Evolutionary conservation across 139 green algal species (phyloP), one percentile per base, ranked within the genome.

Genomic region (Marvania coccoides): DNA sequence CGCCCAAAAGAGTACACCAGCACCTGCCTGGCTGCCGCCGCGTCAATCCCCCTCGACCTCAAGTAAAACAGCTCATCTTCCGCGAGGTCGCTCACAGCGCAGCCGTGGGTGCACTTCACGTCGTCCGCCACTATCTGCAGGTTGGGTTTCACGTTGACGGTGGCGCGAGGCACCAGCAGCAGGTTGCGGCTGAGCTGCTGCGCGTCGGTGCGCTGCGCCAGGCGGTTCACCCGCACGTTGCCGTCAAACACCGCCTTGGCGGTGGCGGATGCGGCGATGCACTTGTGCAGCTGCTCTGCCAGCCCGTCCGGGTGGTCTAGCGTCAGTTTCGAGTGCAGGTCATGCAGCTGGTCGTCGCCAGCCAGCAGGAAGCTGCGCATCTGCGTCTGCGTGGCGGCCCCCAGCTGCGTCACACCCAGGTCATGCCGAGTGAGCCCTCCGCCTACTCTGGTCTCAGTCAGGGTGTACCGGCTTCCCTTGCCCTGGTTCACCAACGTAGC

Each of bases 11-110:
- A 92, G 59, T 83, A 88, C 54, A 97, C 92, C 61, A 97, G 79
- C 60, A 90, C 72, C 37, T 77, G 71, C 6, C 92, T 78, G 3
- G 92, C 92, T 4, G 74, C 70, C 4, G 80, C 78, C 3, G 73
- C 55, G 42, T 79, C 77, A 36, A 97, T 89, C 60, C 92, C 92
- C 24, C 91, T 76, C 0, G 91, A 81, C 60, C 77, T 83, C 66
- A 99, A 92, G 80, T 99, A 99, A 65, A 99, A 99, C 10, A 99
- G 76, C 83, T 97, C 83, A n/a, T 96, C 87, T 29, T 98, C 90
- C 33, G 91, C 86, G n/a, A 99, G 84, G 73, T 99, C 94, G 14
- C 71, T 88, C n/a, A 99, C 85, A 1, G 94, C 80, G 58, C 86
- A 95, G 47, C 95, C 95, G 78, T 99, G 95, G 4, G 94, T 96